Base-by-base conservation (phyloP, 2,329 filamentous ascomycete genomes). In the Cladosporium sphaerospermum region DNA sequence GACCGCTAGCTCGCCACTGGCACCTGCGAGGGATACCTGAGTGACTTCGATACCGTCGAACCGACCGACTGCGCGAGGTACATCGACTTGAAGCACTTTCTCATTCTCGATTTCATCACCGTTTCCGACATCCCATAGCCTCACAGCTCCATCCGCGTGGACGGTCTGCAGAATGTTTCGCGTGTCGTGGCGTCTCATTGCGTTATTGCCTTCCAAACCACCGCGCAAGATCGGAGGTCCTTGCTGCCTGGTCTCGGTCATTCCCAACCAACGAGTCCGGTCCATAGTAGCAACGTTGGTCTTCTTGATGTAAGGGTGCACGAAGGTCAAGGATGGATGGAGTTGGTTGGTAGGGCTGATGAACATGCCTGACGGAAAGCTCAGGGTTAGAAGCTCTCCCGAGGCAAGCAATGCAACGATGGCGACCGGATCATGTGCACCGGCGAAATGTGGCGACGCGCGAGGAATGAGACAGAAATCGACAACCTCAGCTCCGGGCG, bases 311-410 rank as follows among this genome's bases (percentile, higher is more conserved):
- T 95, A 97, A 0, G 93, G 93, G 64, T 96, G 90, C 6, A 96
- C 86, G 57, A 96, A 88, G 1, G 87, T 87, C 43, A 96, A 73
- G 2, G 88, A 96, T 0, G 91, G 81, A 64, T 95, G 92, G 5
- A 99, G 78, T 70, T 96, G 89, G 63, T 96, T 96, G 3, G 91
- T 96, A 1, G 93, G 90, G 28, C 85, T 88, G 52, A 97, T 95
- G 1, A 89, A 86, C 68, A 91, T 88, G 28, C 93, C 93, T 45
- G 86, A 93, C 0, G 93, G 93, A 65, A 97, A 97, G 62, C 86
- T 95, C 67, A 97, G 74, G 0, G 92, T 95, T 48, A 95, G 78
- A 28, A 97, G 72, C 71, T 97, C 92, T 18, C 93, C 93, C 1
- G 90, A 96, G 0, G 86, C 84, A 3, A 97, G 75, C 6, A 95